Evolutionary conservation across 257 asterid genomes (phyloP), one percentile per base, ranked within the genome.

Genomic region (Paulownia fortunei): DNA sequence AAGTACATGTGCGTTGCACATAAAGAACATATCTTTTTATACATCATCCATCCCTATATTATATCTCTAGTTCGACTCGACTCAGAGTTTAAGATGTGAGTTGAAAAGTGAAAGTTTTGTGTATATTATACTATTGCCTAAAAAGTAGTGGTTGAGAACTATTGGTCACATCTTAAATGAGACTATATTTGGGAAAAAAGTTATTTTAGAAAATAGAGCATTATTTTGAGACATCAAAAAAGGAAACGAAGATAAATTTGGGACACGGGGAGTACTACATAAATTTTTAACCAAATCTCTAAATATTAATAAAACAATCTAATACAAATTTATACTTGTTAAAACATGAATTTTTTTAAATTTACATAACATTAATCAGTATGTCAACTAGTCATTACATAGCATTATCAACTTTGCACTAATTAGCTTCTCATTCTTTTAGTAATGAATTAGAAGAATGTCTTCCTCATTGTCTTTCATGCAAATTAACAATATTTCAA

Each of bases 401-500:
- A 30, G 63, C 32, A 34, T 49, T 49, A 30, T 2, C 30, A 70
- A 68, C 15, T 47, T 68, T 46, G 23, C 39, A 26, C 24, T 69
- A 41, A 13, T 47, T 46, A 69, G 39, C 18, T 42, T 68, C 21
- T 67, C 19, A 5, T 67, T 67, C 55, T 21, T 67, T 18, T 12
- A 67, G n/a, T 67, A 23, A 67, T 24, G 37, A 69, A 69, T 21
- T 11, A 21, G 39, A 32, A 36, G 15, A 36, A 34, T 49, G 21
- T 32, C 73, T 51, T 32, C 34, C 30, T 6, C 10, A 12, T 36
- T 16, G 34, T 7, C 1, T n/a, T 18, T 30, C 49, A 47, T 51
- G 30, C 46, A 30, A 13, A 34, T 52, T 52, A 34, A 71, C 65
- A 71, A 41, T n/a, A 71, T 71, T 23, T 49, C 42, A 69, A 69